These are phyloP conservation scores for Coemansia sp. DNA, from an alignment of 192 early-diverging fungal genomes.

Conservation along the genomic window DNA sequence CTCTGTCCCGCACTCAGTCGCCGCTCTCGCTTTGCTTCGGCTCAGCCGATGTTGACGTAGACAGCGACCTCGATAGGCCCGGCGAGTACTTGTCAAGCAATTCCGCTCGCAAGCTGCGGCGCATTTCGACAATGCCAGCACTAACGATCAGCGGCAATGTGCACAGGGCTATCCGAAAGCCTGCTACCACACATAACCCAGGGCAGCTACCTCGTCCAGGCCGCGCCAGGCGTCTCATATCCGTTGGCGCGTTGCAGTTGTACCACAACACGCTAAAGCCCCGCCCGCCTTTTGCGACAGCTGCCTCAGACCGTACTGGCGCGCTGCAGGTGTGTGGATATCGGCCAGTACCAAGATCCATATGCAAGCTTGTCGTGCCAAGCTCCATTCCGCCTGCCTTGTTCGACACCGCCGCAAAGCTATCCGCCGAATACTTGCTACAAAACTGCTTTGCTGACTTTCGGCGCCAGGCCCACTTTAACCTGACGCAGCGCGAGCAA, in stretches of 20 bases:
- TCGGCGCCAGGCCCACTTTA: conserved; percentile 25
- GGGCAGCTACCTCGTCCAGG: neutral
- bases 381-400: conserved; percentile 35
- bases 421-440: conserved; percentile 23
- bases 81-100: neutral
- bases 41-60: neutral
- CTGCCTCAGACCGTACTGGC: neutral
- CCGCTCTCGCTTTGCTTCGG: conserved; percentile 12
- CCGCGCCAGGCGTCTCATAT: conserved; percentile 14
- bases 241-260: conserved; percentile 16
- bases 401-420: conserved; percentile 37
- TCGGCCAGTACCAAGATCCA: conserved; percentile 13
- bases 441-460: conserved; percentile 30
- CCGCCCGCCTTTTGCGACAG: conserved; percentile 12
- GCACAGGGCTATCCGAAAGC: neutral
- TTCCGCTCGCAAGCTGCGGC: conserved; percentile 16
- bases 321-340: conserved; percentile 12
- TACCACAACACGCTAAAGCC: conserved; percentile 32
- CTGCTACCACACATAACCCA: neutral
- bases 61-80: neutral
- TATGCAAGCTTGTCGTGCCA: conserved; percentile 16
- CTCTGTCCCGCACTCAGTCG: neutral
- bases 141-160: neutral
- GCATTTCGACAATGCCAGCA: conserved; percentile 37
- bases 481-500: conserved; percentile 23